phyloP scores from a whole-genome alignment of 2,329 filamentous ascomycete genomes.

The Xylariaceae sp. region DNA sequence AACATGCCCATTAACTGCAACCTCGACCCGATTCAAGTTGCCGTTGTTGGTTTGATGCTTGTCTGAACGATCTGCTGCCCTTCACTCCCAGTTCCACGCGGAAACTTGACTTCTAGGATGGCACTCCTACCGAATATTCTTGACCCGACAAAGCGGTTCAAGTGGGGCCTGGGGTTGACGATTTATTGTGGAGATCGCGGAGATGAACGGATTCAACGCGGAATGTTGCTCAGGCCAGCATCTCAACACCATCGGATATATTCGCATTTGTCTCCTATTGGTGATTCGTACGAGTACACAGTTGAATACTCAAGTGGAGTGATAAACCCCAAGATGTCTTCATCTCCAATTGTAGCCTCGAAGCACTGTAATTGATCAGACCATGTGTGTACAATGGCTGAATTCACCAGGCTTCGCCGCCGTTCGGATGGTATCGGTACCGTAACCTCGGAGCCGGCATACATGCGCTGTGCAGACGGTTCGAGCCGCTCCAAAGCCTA shows the following conservation, averaged over 20 bases:
- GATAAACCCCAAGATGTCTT: background rate
- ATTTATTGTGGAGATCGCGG: background rate
- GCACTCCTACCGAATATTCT: too few species aligned
- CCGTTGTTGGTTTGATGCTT: too few species aligned
- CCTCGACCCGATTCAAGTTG: too few species aligned
- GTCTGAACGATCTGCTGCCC: too few species aligned
- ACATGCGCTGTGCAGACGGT: too few species aligned
- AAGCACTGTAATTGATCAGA: too few species aligned
- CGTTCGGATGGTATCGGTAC: too few species aligned
- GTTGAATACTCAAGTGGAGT: background rate
- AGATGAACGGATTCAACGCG: background rate
- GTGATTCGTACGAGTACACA: background rate
- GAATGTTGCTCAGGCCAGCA: background rate
- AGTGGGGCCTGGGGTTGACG: slow-evolving; percentile 3
- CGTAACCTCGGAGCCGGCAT: background rate
- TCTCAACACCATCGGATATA: background rate
- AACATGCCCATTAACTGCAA: too few species aligned
- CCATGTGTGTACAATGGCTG: too few species aligned
- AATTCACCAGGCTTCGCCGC: background rate
- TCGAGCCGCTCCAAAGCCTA: background rate
- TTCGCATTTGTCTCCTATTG: background rate
- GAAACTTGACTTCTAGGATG: too few species aligned
- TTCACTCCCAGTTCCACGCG: too few species aligned
- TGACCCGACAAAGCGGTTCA: slow-evolving; percentile 10
- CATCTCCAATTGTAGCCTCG: background rate